Base-by-base conservation (phyloP, 192 early-diverging fungal species). In the Backusella macrospora region DNA sequence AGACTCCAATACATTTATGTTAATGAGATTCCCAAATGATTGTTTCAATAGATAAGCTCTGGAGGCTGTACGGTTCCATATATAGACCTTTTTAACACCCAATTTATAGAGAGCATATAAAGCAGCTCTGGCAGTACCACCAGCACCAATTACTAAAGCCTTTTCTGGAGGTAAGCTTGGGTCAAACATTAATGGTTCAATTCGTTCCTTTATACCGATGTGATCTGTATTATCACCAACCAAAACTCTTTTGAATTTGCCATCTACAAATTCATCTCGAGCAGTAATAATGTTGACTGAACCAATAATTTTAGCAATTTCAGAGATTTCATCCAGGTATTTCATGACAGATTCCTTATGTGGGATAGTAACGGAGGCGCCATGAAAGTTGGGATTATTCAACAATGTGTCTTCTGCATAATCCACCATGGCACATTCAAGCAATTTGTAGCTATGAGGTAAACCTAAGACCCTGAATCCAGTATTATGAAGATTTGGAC, bases 181-280 rank as follows among this genome's bases (percentile, higher is more conserved):
- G 68, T 76, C 72, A 10, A 73, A 46, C 40, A 84, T 71, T 15
- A 84, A 77, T 8, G 79, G 82, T 64, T 85, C 76, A 45, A 97
- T 84, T 49, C 85, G 86, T 23, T 81, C 79, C 40, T 83, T 83
- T 48, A 99, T 98, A 43, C 98, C 98, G 15, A 97, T 71, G 85
- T 93, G 96, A 77, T 99, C 98, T 23, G 98, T 99, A 81, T 99
- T 99, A 70, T 97, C 96, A 21, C 98, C 98, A 21, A 89, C 44
- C 0, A 97, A 78, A 38, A 69, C 49, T 10, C 81, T 76, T 18
- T 81, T 75, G 37, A 65, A 38, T 23, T 74, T 40, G 10, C 72
- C 76, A 52, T 80, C 69, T 15, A 77, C 78, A 5, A 69, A 63
- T 12, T 76, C 48, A 62, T 72, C 64, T 29, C 73, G 72, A 13